Base-by-base conservation (phyloP, 768 basidiomycete species). In the Suillus occidentalis region DNA sequence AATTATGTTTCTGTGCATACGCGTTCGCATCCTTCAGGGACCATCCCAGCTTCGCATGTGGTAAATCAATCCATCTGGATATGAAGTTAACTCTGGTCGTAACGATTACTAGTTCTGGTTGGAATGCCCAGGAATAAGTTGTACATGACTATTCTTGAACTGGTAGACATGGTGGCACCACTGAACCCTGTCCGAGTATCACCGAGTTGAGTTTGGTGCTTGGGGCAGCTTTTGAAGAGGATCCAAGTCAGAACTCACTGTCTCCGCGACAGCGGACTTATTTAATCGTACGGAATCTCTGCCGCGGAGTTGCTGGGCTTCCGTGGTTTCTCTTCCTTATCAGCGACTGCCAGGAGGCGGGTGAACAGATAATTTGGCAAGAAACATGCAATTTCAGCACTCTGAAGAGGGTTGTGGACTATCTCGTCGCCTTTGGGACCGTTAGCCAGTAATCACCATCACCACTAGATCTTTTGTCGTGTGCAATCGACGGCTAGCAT, bases 191-290 rank as follows among this genome's bases (percentile, higher is more conserved):
- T 37, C 28, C 36, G 62, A 63, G 28, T 34, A 61, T 39, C 39
- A n/a, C n/a, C 39, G 58, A 63, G 25, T 37, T 62, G 4, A 62
- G 20, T 37, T 37, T 52, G 22, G 22, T 37, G 14, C 16, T 37
- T 58, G n/a, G 37, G 37, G 37, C 22, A 40, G 25, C 16, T 25
- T 58, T 25, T 14, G n/a, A 58, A 10, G n/a, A 14, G 25, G n/a
- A n/a, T n/a, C 6, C 31, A 31, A 31, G 16, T 34, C 28, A 53
- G 52, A 34, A 43, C 37, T 64, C 52, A 8, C 60, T 73, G 72
- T 68, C 69, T 74, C 73, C 76, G 76, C 73, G 75, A 73, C 62
- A 63, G 69, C 69, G 74, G 66, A 71, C 70, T 74, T 72, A 45
- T 57, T 67, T 57, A 65, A 65, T 65, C 63, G 63, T 68, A 69